phyloP scores from a whole-genome alignment of 2,329 filamentous ascomycete genomes.

The Trichophyton benhamiae region DNA sequence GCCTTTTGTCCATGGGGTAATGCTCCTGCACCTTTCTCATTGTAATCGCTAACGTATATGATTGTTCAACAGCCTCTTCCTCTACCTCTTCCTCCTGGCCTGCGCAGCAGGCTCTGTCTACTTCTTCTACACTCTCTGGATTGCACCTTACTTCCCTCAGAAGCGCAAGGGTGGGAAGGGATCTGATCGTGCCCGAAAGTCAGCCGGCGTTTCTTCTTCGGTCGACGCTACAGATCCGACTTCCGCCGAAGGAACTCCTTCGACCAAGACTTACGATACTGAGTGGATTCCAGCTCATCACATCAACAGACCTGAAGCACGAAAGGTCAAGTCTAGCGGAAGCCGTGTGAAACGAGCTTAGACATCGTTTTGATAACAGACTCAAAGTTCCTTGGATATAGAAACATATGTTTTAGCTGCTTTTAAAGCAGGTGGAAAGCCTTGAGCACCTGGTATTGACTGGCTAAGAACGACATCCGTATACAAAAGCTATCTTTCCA shows the following conservation, averaged over 20 bases:
- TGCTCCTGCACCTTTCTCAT: slow-evolving; percentile 5
- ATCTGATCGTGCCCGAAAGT: slow-evolving; percentile 53
- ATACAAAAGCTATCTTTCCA: not conserved
- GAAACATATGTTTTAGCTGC: not conserved
- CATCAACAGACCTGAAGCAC: slow-evolving; percentile 68
- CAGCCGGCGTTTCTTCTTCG: slow-evolving; percentile 55
- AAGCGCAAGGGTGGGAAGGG: slow-evolving; percentile 48
- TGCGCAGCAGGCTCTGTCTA: slow-evolving; percentile 70
- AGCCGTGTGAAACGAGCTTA: slow-evolving; percentile 12
- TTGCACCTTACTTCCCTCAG: slow-evolving; percentile 90
- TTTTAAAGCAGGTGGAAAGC: not conserved
- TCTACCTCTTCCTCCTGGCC: slow-evolving; percentile 79
- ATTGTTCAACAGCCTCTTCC: slow-evolving; percentile 61
- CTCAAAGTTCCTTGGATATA: not conserved
- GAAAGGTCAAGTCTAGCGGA: slow-evolving; percentile 42
- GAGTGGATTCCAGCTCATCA: slow-evolving; percentile 89
- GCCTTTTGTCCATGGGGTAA: not conserved
- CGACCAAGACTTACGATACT: slow-evolving; percentile 69
- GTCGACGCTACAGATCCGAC: slow-evolving; percentile 47
- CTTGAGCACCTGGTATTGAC: too few species aligned
- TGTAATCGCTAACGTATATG: slow-evolving; percentile 8
- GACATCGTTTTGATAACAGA: not conserved
- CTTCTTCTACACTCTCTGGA: slow-evolving; percentile 98
- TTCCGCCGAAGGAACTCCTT: slow-evolving; percentile 57
- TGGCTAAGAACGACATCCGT: too few species aligned